A percentile compares a stretch with the other conserved stretches of the same genome.
phyloP scores from a whole-genome alignment of 2,329 filamentous ascomycete genomes.

The Gaeumannomyces sp. region DNA sequence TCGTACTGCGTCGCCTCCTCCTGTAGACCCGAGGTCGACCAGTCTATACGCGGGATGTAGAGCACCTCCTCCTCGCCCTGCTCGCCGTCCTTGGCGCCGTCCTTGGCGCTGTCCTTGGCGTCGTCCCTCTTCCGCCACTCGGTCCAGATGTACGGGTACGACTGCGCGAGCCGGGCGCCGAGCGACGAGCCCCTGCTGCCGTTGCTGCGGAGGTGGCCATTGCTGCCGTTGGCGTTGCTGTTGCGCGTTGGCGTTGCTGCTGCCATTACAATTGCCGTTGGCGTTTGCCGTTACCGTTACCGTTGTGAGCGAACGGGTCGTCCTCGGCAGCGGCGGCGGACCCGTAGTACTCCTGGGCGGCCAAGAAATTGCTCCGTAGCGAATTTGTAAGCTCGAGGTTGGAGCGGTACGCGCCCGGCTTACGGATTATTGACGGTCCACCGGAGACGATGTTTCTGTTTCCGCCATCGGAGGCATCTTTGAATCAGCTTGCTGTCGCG shows the following conservation, averaged over 20 bases:
- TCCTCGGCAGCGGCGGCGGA: slow-evolving; percentile 22
- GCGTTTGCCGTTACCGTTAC: slow-evolving; percentile 18
- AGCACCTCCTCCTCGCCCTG: slow-evolving; percentile 47
- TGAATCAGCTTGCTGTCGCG: not conserved
- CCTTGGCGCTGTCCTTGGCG: not conserved
- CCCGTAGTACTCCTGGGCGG: slow-evolving; percentile 60
- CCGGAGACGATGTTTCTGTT: slow-evolving; percentile 74
- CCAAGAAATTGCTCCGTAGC: slow-evolving; percentile 74
- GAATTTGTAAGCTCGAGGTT: slow-evolving; percentile 91
- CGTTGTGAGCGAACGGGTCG: slow-evolving; percentile 22
- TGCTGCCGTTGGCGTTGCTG: slow-evolving; percentile 24
- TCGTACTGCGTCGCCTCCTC: slow-evolving; percentile 86
- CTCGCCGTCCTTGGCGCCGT: slow-evolving; percentile 9
- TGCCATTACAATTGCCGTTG: not conserved
- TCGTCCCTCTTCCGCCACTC: slow-evolving; percentile 28
- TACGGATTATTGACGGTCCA: slow-evolving; percentile 77
- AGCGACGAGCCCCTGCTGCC: slow-evolving; percentile 20
- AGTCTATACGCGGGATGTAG: slow-evolving; percentile 74
- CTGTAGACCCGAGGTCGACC: slow-evolving; percentile 61
- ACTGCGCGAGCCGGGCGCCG: slow-evolving; percentile 24
- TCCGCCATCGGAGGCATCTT: not conserved
- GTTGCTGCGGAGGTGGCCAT: slow-evolving; percentile 17
- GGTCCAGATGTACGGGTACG: slow-evolving; percentile 56
- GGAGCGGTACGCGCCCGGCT: slow-evolving; percentile 70
- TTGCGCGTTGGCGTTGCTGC: slow-evolving; percentile 20